phyloP scores from a whole-genome alignment of 148 eudicot species.

The Fallopia convolvulus region DNA sequence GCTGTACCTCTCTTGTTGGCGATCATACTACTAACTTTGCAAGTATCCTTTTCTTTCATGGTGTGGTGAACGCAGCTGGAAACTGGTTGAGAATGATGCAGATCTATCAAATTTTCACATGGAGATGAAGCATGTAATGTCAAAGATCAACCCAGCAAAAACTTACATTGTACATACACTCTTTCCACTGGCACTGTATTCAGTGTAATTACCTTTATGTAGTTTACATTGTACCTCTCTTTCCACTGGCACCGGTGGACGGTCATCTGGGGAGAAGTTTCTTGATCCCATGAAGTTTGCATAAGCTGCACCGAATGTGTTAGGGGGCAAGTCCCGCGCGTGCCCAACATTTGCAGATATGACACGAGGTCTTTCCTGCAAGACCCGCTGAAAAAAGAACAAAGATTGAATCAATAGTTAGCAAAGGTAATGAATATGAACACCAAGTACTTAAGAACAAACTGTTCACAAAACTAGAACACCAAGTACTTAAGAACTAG shows the following conservation, averaged over 20 bases:
- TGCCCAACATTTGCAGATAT: slow-evolving; percentile 69
- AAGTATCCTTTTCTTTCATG: background rate
- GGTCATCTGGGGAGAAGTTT: slow-evolving; percentile 85
- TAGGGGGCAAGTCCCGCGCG: slow-evolving; percentile 87
- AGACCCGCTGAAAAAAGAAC: slow-evolving; percentile 39
- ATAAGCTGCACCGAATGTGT: slow-evolving; percentile 91
- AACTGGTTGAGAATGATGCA: slow-evolving; percentile 93
- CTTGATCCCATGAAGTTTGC: slow-evolving; percentile 95
- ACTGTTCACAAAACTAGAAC: no score
- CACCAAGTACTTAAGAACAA: no score
- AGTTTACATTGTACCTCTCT: slow-evolving; percentile 79
- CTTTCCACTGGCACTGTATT: background rate
- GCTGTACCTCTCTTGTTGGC: background rate
- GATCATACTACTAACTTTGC: background rate
- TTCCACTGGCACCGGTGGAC: slow-evolving; percentile 87
- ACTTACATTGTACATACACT: slow-evolving; percentile 69
- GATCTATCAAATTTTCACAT: slow-evolving; percentile 47
- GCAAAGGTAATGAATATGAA: no score
- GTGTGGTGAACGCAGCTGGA: slow-evolving; percentile 56
- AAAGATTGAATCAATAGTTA: no score
- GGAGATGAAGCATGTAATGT: slow-evolving; percentile 84
- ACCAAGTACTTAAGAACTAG: no score
- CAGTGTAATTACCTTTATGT: background rate
- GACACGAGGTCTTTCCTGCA: slow-evolving; percentile 74
- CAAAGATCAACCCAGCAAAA: slow-evolving; percentile 74